Conservation (phyloP, 2,329 filamentous ascomycete species). For the Ophiognomonia clavigignenti-juglandacearum region DNA sequence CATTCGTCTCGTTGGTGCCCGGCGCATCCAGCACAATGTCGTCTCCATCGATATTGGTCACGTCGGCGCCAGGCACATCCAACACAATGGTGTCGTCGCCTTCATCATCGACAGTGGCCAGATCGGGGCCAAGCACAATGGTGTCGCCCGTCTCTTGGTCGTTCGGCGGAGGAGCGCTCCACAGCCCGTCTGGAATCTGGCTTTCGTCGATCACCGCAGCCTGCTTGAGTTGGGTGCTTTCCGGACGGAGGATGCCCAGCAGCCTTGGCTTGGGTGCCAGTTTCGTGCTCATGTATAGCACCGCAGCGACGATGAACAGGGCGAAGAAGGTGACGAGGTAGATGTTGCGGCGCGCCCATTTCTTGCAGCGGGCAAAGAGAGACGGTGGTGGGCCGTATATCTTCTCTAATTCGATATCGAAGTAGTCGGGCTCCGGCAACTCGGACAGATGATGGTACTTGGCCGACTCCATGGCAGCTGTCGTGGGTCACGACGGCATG, state of each 20-base stretch:
- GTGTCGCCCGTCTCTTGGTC: no score
- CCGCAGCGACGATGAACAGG: constrained; percentile 7
- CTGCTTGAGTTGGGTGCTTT: constrained; percentile 3
- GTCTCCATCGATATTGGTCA: not conserved
- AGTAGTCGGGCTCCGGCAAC: constrained; percentile 12
- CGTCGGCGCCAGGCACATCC: not conserved
- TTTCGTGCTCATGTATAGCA: constrained; percentile 3
- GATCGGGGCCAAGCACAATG: no score
- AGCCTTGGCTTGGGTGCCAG: constrained; percentile 1
- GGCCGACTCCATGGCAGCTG: constrained; percentile 8
- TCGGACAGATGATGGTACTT: constrained; percentile 5
- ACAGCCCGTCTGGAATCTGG: not conserved
- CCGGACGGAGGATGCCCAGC: not conserved
- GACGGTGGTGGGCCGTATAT: not conserved
- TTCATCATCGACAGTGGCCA: no score
- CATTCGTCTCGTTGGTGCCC: not conserved
- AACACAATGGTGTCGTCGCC: not conserved
- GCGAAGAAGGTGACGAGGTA: constrained; percentile 4
- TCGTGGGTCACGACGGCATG: not conserved
- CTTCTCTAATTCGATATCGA: constrained; percentile 9
- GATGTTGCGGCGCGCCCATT: constrained; percentile 5
- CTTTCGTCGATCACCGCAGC: not conserved
- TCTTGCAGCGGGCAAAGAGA: not conserved
- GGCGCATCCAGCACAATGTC: not conserved
- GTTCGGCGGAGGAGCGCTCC: not conserved